phyloP scores from a whole-genome alignment of 768 basidiomycete species.

The Suillus americanus region DNA sequence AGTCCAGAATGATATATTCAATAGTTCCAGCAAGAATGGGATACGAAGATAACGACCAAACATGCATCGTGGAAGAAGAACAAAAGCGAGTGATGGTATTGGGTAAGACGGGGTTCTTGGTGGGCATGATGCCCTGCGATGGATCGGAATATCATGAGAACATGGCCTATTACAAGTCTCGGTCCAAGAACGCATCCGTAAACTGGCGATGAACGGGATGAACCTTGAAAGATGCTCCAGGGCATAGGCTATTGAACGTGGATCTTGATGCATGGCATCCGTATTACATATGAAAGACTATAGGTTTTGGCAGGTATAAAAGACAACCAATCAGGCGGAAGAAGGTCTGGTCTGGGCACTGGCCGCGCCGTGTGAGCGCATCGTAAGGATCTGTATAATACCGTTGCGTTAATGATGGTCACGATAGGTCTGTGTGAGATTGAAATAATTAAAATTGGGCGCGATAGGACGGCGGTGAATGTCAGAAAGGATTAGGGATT shows the following conservation, averaged over 20 bases:
- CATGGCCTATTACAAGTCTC: conserved; percentile 13
- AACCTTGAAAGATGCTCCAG: conserved; percentile 1
- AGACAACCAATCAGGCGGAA: background rate
- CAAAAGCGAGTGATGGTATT: background rate
- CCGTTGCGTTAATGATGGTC: background rate
- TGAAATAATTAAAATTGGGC: background rate
- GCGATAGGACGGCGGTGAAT: background rate
- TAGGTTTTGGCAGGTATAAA: background rate
- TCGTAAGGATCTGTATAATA: background rate
- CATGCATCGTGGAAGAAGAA: conserved; percentile 25
- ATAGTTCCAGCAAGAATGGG: background rate
- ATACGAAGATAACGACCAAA: conserved; percentile 20
- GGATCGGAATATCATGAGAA: conserved; percentile 28
- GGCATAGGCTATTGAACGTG: background rate
- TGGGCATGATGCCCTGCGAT: conserved; percentile 23
- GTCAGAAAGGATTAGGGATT: conserved; percentile 20
- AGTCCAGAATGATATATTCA: background rate
- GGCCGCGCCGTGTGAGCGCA: conserved; percentile 2
- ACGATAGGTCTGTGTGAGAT: background rate
- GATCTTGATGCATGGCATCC: background rate
- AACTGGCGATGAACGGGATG: background rate
- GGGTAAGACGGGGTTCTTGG: conserved; percentile 10
- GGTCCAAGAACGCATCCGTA: conserved; percentile 13
- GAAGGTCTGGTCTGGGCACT: background rate
- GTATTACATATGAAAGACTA: background rate